These are phyloP conservation scores for Strobilomyces echinocephalus DNA, from an alignment of 768 basidiomycete genomes.

Conservation along the genomic window DNA sequence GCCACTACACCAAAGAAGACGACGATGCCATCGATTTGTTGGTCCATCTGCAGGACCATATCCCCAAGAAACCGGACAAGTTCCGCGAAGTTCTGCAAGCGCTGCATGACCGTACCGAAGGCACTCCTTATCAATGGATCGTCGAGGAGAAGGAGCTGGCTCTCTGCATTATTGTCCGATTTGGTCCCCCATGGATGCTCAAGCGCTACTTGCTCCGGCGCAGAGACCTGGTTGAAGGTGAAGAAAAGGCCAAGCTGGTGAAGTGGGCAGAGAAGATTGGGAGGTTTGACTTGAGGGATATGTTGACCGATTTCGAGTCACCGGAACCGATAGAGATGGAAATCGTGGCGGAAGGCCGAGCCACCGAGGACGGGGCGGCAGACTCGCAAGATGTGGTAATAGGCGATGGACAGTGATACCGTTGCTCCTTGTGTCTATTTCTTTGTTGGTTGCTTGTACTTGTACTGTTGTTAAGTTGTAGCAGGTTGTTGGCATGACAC, in stretches of 20 bases:
- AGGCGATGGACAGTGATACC: background rate
- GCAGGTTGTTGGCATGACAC: background rate
- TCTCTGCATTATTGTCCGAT: conserved; percentile 20
- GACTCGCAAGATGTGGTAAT: conserved; percentile 7
- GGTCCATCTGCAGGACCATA: conserved; percentile 15
- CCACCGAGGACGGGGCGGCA: background rate
- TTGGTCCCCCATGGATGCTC: conserved; percentile 25
- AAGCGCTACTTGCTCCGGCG: conserved; percentile 23
- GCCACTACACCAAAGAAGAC: conserved; percentile 24
- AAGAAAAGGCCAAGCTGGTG: conserved; percentile 11
- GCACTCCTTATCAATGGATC: conserved; percentile 22
- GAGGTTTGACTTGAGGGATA: conserved; percentile 21
- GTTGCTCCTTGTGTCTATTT: background rate
- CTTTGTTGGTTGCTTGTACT: conserved; percentile 1
- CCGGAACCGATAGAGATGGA: conserved; percentile 12
- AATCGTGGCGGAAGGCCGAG: background rate
- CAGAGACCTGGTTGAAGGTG: conserved; percentile 16
- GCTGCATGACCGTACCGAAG: conserved; percentile 24
- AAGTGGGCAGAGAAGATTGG: conserved; percentile 18
- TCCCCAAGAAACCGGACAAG: conserved; percentile 20
- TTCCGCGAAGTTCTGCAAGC: conserved; percentile 21
- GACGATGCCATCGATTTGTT: conserved; percentile 24
- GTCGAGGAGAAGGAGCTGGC: conserved; percentile 23
- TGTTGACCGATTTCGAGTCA: conserved; percentile 16
- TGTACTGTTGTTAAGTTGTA: background rate